These are phyloP conservation scores for Suillus americanus DNA, from an alignment of 768 basidiomycete genomes.

Conservation along the genomic window DNA sequence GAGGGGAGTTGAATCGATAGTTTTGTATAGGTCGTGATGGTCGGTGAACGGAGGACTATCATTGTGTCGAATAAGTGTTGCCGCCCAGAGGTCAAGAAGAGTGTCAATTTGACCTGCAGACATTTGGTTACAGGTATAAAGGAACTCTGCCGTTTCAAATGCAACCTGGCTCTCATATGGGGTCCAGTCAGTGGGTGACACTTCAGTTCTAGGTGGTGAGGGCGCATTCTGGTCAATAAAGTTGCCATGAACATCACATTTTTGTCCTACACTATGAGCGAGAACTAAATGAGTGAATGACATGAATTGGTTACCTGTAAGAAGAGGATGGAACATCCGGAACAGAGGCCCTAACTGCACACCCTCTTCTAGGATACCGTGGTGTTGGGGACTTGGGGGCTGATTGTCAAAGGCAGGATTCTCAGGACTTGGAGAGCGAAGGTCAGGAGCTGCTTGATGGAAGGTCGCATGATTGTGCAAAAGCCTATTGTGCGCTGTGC, in stretches of 20 bases:
- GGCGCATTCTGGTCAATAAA: slow-evolving; percentile 1
- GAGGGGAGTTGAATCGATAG: slow-evolving; percentile 25
- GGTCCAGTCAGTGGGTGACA: slow-evolving; percentile 8
- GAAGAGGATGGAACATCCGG: slow-evolving; percentile 2
- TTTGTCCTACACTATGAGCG: slow-evolving; percentile 5
- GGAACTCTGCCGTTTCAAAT: slow-evolving; percentile 22
- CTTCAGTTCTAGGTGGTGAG: slow-evolving; percentile 3
- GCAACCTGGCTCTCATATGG: slow-evolving; percentile 13
- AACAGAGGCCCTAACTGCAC: too few species aligned
- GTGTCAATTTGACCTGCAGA: slow-evolving; percentile 18
- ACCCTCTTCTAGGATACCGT: too few species aligned
- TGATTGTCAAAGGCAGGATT: too few species aligned
- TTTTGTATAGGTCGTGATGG: slow-evolving; percentile 19
- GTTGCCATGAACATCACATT: slow-evolving; percentile 8
- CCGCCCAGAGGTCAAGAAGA: slow-evolving; percentile 20
- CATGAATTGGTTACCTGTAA: neutral
- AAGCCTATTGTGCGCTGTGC: neutral
- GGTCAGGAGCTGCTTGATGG: neutral
- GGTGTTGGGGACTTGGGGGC: too few species aligned
- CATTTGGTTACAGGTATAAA: slow-evolving; percentile 21
- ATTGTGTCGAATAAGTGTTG: slow-evolving; percentile 12
- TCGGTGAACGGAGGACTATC: slow-evolving; percentile 23
- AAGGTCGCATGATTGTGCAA: neutral
- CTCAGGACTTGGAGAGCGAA: neutral
- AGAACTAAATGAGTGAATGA: slow-evolving; percentile 1